Evolutionary conservation across 2,329 filamentous ascomycete species (phyloP), one percentile per base, ranked within the genome.

Genomic region (Teratosphaeria gauchensis): DNA sequence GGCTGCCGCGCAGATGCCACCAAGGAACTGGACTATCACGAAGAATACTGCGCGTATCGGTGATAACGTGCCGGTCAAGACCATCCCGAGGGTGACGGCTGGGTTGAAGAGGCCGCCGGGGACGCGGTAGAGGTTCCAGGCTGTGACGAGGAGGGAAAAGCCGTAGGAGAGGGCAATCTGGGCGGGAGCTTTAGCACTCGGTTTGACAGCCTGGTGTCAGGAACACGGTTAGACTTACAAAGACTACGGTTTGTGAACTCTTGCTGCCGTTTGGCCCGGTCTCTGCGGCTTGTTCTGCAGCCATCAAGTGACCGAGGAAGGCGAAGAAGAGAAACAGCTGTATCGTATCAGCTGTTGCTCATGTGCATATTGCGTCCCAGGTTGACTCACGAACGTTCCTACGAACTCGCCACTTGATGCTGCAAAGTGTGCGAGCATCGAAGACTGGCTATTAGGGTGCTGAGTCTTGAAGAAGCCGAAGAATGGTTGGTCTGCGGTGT

Each of bases 11-110:
- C 60, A 62, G 11, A 73, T 69, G 11, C 61, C 67, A 28, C 62
- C 66, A 21, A 72, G 30, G 11, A 73, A 61, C 55, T 73, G 71
- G 12, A 61, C 64, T 1, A 65, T 48, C 16, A 48, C 42, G 31
- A 72, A 64, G 33, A 65, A 56, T 0, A 64, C 46, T 8, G 65
- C 71, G 57, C 70, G 62, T 4, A 68, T 14, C 51, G 55, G 57
- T 3, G 65, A 61, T 35, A 73, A 52, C 2, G 63, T 61, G 14
- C 67, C 68, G 6, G 66, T 65, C 9, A 70, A 4, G 30, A 66
- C 61, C 57, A 73, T 64, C 3, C 64, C 70, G 1, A 72, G 56
- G 3, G 69, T 71, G 12, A 73, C 68, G 3, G 68, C 68, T n/a
- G 68, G 68, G 55, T 53, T 53, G 52, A 61, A 62, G 21, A 71